Evolutionary conservation across 345 rosid genomes (phyloP).

Genomic region (Camelina neglecta): DNA sequence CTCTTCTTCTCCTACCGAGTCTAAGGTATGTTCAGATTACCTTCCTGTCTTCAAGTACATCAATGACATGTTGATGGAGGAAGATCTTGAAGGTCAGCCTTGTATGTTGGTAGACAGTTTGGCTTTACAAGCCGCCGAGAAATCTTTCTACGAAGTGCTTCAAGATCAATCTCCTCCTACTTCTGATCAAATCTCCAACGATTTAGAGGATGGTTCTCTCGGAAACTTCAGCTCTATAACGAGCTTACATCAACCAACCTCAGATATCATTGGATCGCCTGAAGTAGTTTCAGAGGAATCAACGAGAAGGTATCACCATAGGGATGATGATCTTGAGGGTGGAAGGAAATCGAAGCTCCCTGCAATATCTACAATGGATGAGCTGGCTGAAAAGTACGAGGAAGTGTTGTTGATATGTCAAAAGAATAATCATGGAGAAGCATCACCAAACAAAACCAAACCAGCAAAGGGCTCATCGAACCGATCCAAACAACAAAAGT

Average conservation of each 20-base stretch:
- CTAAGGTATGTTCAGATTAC: slow-evolving; percentile 42
- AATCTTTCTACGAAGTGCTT: slow-evolving; percentile 68
- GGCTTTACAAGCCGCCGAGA: slow-evolving; percentile 87
- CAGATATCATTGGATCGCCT: neutral
- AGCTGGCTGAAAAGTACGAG: slow-evolving; percentile 37
- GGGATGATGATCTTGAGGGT: slow-evolving; percentile 28
- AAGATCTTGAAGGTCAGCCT: slow-evolving; percentile 66
- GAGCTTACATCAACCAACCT: slow-evolving; percentile 6
- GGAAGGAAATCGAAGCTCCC: slow-evolving; percentile 31
- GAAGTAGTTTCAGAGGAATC: slow-evolving; percentile 3
- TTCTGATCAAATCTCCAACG: slow-evolving; percentile 2
- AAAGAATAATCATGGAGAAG: slow-evolving; percentile 15
- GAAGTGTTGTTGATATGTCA: slow-evolving; percentile 37
- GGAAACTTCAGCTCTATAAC: too few relatives aligned
- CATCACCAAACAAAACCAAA: slow-evolving; percentile 1
- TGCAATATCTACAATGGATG: slow-evolving; percentile 35
- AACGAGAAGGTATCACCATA: slow-evolving; percentile 26
- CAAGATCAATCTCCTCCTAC: slow-evolving; percentile 54
- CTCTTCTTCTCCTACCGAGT: slow-evolving; percentile 21
- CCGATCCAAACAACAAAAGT: slow-evolving; percentile 14
- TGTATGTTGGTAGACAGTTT: slow-evolving; percentile 78
- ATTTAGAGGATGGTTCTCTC: neutral
- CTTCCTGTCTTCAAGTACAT: slow-evolving; percentile 65
- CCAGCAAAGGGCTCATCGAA: slow-evolving; percentile 16
- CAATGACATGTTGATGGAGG: slow-evolving; percentile 84